Evolutionary conservation across 2,329 filamentous ascomycete species (phyloP).

Genomic region (Fusarium succisae): DNA sequence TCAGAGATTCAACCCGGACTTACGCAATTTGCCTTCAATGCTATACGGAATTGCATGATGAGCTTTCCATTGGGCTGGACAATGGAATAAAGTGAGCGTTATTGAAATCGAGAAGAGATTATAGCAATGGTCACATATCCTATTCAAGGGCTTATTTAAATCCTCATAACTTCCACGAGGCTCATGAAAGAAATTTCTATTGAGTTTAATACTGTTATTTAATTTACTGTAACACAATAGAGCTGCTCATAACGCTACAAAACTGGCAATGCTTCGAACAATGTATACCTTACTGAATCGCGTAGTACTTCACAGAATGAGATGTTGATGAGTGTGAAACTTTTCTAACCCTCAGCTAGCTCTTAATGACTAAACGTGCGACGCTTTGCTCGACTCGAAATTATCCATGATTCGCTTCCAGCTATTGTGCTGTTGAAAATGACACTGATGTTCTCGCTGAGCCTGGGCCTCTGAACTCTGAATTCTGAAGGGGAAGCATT

Average conservation of each 20-base stretch:
- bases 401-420: not conserved
- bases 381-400: too few relatives aligned
- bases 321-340: not conserved
- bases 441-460: not conserved
- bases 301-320: too few relatives aligned
- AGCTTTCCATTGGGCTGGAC: fast-evolving
- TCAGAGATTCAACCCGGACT: too few relatives aligned
- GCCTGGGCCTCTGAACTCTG: not conserved
- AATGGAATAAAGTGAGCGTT: not conserved
- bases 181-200: not conserved
- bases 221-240: fast-evolving
- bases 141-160: not conserved
- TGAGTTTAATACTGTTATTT: not conserved
- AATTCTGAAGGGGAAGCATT: not conserved
- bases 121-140: not conserved
- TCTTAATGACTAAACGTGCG: fast-evolving
- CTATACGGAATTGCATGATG: not conserved
- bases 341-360: too few relatives aligned
- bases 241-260: not conserved
- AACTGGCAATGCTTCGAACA: not conserved
- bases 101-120: not conserved
- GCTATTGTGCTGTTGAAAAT: not conserved
- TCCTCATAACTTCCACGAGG: too few relatives aligned
- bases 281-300: not conserved
- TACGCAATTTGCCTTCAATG: fast-evolving